Evolutionary conservation across 805 yeast species (phyloP).

Genomic region (Ogataea haglerorum): DNA sequence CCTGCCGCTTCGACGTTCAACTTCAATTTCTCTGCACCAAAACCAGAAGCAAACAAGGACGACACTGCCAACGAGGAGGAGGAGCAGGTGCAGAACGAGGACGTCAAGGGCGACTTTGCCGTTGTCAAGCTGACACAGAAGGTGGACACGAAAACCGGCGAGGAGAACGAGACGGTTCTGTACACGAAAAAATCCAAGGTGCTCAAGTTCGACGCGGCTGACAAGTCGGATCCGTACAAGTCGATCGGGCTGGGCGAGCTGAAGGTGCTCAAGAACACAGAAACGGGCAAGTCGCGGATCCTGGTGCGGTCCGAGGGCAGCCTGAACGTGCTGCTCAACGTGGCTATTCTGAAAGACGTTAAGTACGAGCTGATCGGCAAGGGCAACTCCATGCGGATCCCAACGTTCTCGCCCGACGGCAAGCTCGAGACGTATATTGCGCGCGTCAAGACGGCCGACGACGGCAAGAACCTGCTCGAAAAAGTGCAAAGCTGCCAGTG

Average conservation of each 20-base stretch:
- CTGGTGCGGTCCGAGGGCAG: conserved; percentile 88
- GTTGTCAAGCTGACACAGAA: conserved; percentile 46
- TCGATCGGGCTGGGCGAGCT: conserved; percentile 80
- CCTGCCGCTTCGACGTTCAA: conserved; percentile 18
- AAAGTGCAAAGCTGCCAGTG: conserved; percentile 26
- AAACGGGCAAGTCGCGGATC: conserved; percentile 62
- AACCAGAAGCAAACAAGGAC: conserved; percentile 12
- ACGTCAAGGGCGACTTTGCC: conserved; percentile 47
- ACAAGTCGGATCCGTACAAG: conserved; percentile 48
- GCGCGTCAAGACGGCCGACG: conserved; percentile 73
- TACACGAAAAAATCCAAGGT: conserved; percentile 71
- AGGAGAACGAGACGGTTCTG: conserved; percentile 68
- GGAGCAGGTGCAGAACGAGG: conserved; percentile 42
- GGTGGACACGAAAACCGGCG: conserved; percentile 68
- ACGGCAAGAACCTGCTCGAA: conserved; percentile 52
- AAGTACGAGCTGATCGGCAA: conserved; percentile 60
- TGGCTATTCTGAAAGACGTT: conserved; percentile 53
- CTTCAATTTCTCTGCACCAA: conserved; percentile 28
- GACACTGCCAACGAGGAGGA: conserved; percentile 28
- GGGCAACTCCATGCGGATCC: conserved; percentile 64
- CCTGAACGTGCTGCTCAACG: conserved; percentile 71
- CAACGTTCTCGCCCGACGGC: conserved; percentile 56
- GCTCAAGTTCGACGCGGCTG: conserved; percentile 52
- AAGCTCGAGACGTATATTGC: conserved; percentile 64
- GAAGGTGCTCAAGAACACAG: conserved; percentile 61